phyloP scores from a whole-genome alignment of 2,329 filamentous ascomycete species.

The Colletotrichum camelliae region DNA sequence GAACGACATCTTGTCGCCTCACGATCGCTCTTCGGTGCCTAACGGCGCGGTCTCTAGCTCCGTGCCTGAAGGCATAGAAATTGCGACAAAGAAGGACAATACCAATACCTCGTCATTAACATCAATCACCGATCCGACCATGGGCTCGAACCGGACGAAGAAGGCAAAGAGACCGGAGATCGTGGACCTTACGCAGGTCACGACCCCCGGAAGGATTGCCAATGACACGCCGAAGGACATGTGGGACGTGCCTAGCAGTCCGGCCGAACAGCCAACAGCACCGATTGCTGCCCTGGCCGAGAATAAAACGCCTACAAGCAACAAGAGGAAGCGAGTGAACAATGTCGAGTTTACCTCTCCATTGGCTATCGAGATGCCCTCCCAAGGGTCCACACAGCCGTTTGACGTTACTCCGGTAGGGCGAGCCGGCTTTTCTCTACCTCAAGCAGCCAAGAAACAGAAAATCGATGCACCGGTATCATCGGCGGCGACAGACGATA shows the following conservation, averaged over 20 bases:
- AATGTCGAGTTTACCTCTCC: slow-evolving; percentile 3
- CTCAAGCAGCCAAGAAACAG: background rate
- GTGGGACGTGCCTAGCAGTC: slow-evolving; percentile 53
- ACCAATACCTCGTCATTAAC: slow-evolving; percentile 24
- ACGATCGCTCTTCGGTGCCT: background rate
- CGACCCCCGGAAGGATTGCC: slow-evolving; percentile 32
- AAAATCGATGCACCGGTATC: background rate
- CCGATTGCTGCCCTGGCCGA: background rate
- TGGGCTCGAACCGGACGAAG: slow-evolving; percentile 5
- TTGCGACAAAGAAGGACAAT: background rate
- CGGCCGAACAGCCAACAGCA: slow-evolving; percentile 26
- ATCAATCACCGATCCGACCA: slow-evolving; percentile 32
- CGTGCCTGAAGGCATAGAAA: background rate
- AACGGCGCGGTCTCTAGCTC: background rate
- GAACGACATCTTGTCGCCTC: background rate
- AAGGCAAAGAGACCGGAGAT: background rate
- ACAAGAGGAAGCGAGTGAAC: slow-evolving; percentile 12
- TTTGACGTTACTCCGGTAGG: slow-evolving; percentile 10
- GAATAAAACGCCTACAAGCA: background rate
- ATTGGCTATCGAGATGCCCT: background rate
- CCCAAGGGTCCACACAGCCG: slow-evolving; percentile 3
- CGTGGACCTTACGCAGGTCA: slow-evolving; percentile 36
- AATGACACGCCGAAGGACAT: slow-evolving; percentile 31
- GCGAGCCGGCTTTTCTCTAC: background rate
- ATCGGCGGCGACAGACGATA: slow-evolving; percentile 18